Evolutionary conservation across 495 filamentous ascomycete genomes (phyloP).

Genomic region (Talaromyces proteolyticus): DNA sequence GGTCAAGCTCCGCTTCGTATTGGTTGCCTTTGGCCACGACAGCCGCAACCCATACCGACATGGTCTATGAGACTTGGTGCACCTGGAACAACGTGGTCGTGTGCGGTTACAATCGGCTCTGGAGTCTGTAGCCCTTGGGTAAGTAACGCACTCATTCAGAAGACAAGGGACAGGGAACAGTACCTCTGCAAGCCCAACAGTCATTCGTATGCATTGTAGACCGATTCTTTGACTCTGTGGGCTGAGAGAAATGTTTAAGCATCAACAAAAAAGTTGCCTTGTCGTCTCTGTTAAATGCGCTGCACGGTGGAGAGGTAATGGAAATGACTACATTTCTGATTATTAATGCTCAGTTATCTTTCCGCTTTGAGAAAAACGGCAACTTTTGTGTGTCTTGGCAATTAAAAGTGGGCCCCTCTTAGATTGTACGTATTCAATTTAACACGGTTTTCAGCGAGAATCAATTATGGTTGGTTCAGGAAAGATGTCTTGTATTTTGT

Average conservation of each 20-base stretch:
- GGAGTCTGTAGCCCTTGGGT: background rate
- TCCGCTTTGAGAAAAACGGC: slow-evolving; percentile 2
- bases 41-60: slow-evolving; percentile 1
- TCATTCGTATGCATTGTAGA: slow-evolving; percentile 2
- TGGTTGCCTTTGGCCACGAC: slow-evolving; percentile 2
- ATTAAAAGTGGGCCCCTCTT: background rate
- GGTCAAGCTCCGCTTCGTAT: slow-evolving; percentile 1
- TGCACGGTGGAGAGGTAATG: background rate
- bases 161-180: background rate
- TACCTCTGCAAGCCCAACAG: slow-evolving; percentile 1
- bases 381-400: slow-evolving; percentile 3
- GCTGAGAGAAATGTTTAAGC: background rate
- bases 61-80: background rate
- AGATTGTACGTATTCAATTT: too few relatives aligned
- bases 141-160: background rate
- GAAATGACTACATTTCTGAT: background rate
- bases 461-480: too few relatives aligned
- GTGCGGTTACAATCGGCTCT: background rate
- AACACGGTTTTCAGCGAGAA: too few relatives aligned
- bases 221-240: background rate
- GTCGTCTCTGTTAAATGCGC: background rate
- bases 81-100: slow-evolving; percentile 1
- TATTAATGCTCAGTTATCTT: background rate
- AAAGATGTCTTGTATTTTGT: too few relatives aligned
- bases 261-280: slow-evolving; percentile 4